Evolutionary conservation across 2,329 filamentous ascomycete genomes (phyloP), one percentile per base, ranked within the genome.

Genomic region (Beauveria sp.): DNA sequence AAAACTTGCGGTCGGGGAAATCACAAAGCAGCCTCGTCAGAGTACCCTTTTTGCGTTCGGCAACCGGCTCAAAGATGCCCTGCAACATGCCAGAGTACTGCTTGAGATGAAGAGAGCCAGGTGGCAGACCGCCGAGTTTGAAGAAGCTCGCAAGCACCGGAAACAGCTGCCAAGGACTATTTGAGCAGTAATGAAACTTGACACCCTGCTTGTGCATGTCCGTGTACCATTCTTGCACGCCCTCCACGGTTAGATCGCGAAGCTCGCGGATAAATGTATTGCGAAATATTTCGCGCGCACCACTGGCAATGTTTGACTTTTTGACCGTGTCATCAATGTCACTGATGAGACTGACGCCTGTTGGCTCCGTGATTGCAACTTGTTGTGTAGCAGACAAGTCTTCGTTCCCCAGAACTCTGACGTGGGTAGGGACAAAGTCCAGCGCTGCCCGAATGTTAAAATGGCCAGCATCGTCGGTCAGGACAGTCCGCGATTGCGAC

Each of bases 241-340:
- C 95, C 18, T 92, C 88, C 24, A 99, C 86, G 0, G 86, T 91
- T 51, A 98, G 79, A 63, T 93, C 91, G 3, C 77, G 80, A 1
- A 98, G 78, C 50, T 97, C 91, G 10, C 93, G 87, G 58, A 97
- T 88, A 71, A 99, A 99, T 0, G 92, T 95, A 72, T 97, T 98
- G 62, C 93, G 87, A 73, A 98, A 98, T 64, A 98, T 97, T 71
- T 98, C 95, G 63, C 92, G 87, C 0, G 93, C 89, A 7, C 96
- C 95, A 58, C 84, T 84, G 2, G 86, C 84, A 66, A 99, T 97
- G 61, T 93, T 96, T 22, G 95, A 97, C 68, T 92, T 89, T 73
- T 99, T 99, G 71, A 99, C 88, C 0, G 95, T 99, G 73, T 99
- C 95, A 70, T 99, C 95, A 65, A 99, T 95, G 71, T 99, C 95